Base-by-base conservation (phyloP, 768 basidiomycete genomes). In the Kwoniella heveanensis region DNA sequence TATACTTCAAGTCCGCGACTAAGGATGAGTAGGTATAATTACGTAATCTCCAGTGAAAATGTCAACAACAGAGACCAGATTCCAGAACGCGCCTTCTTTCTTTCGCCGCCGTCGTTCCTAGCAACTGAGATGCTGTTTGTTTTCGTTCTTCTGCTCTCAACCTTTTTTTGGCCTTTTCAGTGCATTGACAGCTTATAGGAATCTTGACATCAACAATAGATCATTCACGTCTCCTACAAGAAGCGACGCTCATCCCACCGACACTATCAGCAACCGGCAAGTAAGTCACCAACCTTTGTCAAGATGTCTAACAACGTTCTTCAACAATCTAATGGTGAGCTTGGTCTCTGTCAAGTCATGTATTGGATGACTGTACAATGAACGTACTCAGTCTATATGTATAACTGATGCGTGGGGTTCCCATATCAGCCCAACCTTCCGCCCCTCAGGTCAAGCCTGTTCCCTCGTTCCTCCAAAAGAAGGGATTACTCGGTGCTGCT, bases 401-500 rank as follows among this genome's bases (percentile, higher is more conserved):
- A n/a, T n/a, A 17, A 44, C 39, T 21, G 21, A 29, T 49, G 32
- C 26, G n/a, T n/a, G n/a, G n/a, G n/a, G n/a, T 37, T 21, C 10
- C 27, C 21, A 36, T 25, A 8, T n/a, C 37, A 64, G 62, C 48
- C 21, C 62, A 64, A 64, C 63, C 60, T 29, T 30, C 57, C 61
- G 29, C 62, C 60, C 36, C 32, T 52, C 46, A 27, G n/a, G 27
- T 57, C 27, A 58, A 46, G 21, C 63, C 60, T 4, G 66, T 61
- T 57, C 73, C 73, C 9, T 64, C 60, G 10, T 68, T 68, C 70
- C 48, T 76, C 3, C 66, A 68, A 49, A 73, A 76, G 61, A 76
- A 76, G 63, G 74, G 74, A 53, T 51, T 76, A 10, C 63, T 76
- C 2, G 74, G 74, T 19, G 67, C 60, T 22, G 60, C 62, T 24